Base-by-base conservation (phyloP, 2,329 filamentous ascomycete species). In the Paecilomyces sp. region DNA sequence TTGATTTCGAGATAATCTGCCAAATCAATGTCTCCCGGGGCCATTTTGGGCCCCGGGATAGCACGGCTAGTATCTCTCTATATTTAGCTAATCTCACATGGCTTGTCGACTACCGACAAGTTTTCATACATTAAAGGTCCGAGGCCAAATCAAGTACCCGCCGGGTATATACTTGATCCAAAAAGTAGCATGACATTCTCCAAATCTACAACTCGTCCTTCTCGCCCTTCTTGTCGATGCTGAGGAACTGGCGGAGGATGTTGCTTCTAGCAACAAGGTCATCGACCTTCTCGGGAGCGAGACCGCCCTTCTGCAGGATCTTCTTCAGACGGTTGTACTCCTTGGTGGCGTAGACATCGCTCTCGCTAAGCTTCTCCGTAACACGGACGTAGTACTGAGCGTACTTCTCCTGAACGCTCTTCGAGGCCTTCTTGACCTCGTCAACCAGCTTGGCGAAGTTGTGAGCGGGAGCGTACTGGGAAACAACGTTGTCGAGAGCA, bases 301-400 rank as follows among this genome's bases (percentile, higher is more conserved):
- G 82, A 62, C 90, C 91, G 63, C 92, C 91, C 85, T 96, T 96
- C 77, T 85, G 83, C 63, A 97, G 79, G 66, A 97, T 84, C 66
- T 88, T 86, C 68, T 91, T 84, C 63, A 97, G 82, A 64, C 93
- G 85, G 62, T 86, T 83, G 63, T 92, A 81, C 82, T 97, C 93
- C 86, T 96, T 97, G 72, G 85, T 80, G 55, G 87, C 91, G 71
- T 91, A 97, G 57, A 81, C 88, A 62, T 89, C 82, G 78, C 89
- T 95, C 75, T 88, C 82, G 72, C 80, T 82, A 64, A 94, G 80
- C 86, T 97, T 97, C 74, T 90, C 85, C 62, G 94, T 89, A 58
- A 96, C 92, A 74, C 90, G 91, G 74, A 94, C 82, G 76, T 99
- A 97, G 85, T 99, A 99, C 77, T 92, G 84, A 54, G 91, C 91